Conservation (phyloP, 2,329 filamentous ascomycete genomes). For the Colletotrichum sp. region DNA sequence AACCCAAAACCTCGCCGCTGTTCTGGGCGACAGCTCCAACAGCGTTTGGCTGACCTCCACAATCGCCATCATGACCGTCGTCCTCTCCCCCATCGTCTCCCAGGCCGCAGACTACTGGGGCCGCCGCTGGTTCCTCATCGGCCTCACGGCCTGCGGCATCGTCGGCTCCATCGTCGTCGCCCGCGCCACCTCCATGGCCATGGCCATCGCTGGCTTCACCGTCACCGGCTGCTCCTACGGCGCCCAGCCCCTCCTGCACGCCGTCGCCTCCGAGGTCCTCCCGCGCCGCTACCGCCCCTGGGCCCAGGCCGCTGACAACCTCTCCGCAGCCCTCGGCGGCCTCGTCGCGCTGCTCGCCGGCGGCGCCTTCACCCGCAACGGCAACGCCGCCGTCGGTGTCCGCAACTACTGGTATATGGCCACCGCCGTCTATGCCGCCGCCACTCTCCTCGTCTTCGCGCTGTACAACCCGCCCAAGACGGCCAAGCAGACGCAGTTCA, state of each 20-base stretch:
- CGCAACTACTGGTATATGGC: slow-evolving; percentile 40
- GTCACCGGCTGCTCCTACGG: slow-evolving; percentile 40
- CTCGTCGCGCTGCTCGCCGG: slow-evolving; percentile 37
- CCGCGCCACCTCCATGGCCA: slow-evolving; percentile 35
- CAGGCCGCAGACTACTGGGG: slow-evolving; percentile 48
- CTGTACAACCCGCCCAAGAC: slow-evolving; percentile 37
- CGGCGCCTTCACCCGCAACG: slow-evolving; percentile 34
- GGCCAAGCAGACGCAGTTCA: slow-evolving; percentile 29
- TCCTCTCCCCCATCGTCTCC: slow-evolving; percentile 34
- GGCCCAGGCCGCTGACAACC: slow-evolving; percentile 37
- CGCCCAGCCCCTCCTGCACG: slow-evolving; percentile 41
- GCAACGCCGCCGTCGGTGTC: slow-evolving; percentile 35
- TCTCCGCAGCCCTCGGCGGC: slow-evolving; percentile 42
- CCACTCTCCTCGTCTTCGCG: slow-evolving; percentile 29
- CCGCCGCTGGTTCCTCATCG: slow-evolving; percentile 42
- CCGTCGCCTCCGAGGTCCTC: slow-evolving; percentile 43
- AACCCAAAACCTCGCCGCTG: slow-evolving; percentile 33
- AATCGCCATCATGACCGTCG: slow-evolving; percentile 34
- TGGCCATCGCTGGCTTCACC: slow-evolving; percentile 40
- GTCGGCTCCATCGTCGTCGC: slow-evolving; percentile 39
- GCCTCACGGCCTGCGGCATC: slow-evolving; percentile 35
- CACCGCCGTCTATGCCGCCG: slow-evolving; percentile 30
- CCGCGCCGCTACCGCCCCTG: slow-evolving; percentile 28
- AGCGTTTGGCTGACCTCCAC: slow-evolving; percentile 37
- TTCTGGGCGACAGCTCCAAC: slow-evolving; percentile 25